These are phyloP conservation scores for Cercospora sesami DNA, from an alignment of 2,329 filamentous ascomycete species.

Conservation along the genomic window DNA sequence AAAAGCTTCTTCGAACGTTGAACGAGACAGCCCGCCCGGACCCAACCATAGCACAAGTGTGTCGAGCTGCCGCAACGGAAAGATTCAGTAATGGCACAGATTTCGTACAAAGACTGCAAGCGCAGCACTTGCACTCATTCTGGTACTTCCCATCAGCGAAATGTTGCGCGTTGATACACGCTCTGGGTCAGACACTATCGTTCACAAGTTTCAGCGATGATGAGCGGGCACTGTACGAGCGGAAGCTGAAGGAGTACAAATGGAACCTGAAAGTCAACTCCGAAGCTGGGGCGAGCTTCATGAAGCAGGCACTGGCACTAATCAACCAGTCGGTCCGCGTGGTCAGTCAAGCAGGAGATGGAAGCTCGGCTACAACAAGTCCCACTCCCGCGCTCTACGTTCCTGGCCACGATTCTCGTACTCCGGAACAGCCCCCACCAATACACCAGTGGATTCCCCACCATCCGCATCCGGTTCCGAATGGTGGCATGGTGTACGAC, in stretches of 20 bases:
- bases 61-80: conserved; percentile 46
- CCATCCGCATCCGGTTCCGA: conserved; percentile 11
- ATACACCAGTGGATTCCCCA: conserved; percentile 22
- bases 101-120: conserved; percentile 48
- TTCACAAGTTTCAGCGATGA: conserved; percentile 38
- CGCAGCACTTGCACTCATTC: conserved; percentile 50
- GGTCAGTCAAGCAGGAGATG: conserved; percentile 12
- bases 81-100: conserved; percentile 48
- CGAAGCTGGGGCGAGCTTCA: conserved; percentile 46
- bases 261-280: conserved; percentile 47
- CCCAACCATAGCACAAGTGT: conserved; percentile 40
- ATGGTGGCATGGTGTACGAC: conserved; percentile 17
- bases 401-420: conserved; percentile 12
- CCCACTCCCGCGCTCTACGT: conserved; percentile 18
- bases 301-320: conserved; percentile 41
- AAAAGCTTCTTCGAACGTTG: conserved; percentile 44
- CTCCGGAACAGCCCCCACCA: conserved; percentile 17
- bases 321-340: conserved; percentile 27
- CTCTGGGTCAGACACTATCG: conserved; percentile 45
- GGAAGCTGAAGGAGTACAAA: conserved; percentile 44
- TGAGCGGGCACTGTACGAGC: conserved; percentile 41
- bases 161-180: conserved; percentile 46
- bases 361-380: conserved; percentile 22
- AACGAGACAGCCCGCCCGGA: conserved; percentile 26
- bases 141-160: conserved; percentile 51